A percentile compares a stretch with the other conserved stretches of the same genome.
phyloP scores from a whole-genome alignment of 257 asterid genomes.

The Capsicum rhomboideum region DNA sequence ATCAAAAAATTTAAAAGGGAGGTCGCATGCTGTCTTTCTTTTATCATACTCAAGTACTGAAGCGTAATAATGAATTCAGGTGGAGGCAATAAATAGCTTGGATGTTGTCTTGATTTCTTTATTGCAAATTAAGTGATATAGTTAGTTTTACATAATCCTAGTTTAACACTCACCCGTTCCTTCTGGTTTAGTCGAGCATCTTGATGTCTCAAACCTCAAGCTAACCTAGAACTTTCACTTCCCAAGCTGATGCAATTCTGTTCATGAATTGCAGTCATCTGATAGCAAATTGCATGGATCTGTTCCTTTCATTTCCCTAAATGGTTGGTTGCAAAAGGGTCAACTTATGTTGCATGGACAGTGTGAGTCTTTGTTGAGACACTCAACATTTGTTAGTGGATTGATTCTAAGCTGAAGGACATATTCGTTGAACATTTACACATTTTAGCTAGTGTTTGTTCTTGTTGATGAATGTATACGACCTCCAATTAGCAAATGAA shows the following conservation, averaged over 20 bases:
- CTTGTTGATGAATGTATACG: not conserved
- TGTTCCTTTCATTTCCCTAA: not conserved
- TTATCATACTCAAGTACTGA: not conserved
- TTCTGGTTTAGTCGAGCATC: not conserved
- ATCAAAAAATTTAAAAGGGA: not conserved
- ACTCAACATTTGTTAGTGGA: not conserved
- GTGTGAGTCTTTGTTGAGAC: not conserved
- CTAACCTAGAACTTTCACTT: not conserved
- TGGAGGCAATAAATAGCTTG: constrained; percentile 50
- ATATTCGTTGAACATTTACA: not conserved
- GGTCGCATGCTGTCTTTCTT: not conserved
- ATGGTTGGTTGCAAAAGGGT: not conserved
- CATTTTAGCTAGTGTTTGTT: not conserved
- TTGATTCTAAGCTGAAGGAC: not conserved
- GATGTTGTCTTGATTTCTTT: not conserved
- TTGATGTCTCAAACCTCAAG: not conserved
- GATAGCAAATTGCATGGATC: not conserved
- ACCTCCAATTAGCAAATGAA: not conserved
- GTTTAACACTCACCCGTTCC: not conserved
- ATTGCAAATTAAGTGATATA: not conserved
- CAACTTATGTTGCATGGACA: not conserved
- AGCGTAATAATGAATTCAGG: constrained; percentile 4
- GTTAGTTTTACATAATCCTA: not conserved
- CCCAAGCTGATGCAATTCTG: not conserved
- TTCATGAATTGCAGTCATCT: not conserved